Conservation (phyloP, 176 grass and related monocot species). For the Aegilops sharonensis region DNA sequence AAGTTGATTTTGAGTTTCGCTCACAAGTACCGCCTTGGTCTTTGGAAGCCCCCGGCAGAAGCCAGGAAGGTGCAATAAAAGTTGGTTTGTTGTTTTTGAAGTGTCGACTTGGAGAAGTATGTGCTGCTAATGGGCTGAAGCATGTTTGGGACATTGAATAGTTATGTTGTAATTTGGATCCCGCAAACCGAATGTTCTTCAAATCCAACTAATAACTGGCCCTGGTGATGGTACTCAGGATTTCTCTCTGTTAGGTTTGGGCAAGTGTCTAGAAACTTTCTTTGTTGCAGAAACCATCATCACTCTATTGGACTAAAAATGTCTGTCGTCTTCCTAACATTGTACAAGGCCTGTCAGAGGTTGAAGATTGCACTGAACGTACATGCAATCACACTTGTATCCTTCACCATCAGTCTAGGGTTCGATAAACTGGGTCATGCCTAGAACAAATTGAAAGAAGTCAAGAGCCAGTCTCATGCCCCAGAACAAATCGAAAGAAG, state of each 20-base stretch:
- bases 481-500: too few relatives aligned
- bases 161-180: not conserved
- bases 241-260: not conserved
- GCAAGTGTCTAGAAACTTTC: too few relatives aligned
- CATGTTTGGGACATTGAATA: not conserved
- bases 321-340: not conserved
- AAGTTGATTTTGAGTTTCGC: conserved; percentile 81
- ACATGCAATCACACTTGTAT: too few relatives aligned
- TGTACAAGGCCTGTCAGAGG: too few relatives aligned
- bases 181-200: not conserved
- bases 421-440: too few relatives aligned
- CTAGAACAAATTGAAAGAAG: too few relatives aligned
- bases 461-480: too few relatives aligned
- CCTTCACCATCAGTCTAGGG: too few relatives aligned
- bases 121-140: not conserved
- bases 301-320: not conserved
- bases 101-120: not conserved
- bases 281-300: not conserved
- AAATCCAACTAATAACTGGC: conserved; percentile 12
- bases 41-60: conserved; percentile 72
- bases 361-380: too few relatives aligned
- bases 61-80: conserved; percentile 44
- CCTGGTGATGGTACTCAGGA: not conserved
- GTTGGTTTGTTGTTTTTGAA: conserved; percentile 19
- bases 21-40: conserved; percentile 80